Percentiles rank a stretch among this genome's conserved stretches.
These are phyloP conservation scores for Epichloe coenophiala DNA, from an alignment of 2,329 filamentous ascomycete genomes.

Conservation along the genomic window DNA sequence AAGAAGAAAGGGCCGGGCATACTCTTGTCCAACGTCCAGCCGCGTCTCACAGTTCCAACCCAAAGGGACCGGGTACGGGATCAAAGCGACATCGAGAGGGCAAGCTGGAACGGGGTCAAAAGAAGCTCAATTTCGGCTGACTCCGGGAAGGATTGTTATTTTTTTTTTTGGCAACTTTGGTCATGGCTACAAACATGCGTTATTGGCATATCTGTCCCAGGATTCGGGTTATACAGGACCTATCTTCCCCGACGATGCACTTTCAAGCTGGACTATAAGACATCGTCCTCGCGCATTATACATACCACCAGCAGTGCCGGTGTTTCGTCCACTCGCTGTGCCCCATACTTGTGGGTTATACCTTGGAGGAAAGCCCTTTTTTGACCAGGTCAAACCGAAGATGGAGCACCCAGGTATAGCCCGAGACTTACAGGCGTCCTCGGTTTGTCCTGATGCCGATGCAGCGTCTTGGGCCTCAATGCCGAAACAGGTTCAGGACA, in stretches of 20 bases:
- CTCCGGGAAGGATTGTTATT: neutral
- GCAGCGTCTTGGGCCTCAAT: neutral
- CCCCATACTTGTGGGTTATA: neutral
- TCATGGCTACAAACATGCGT: neutral
- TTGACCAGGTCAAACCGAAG: neutral
- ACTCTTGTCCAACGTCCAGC: slow-evolving; percentile 27
- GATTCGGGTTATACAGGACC: neutral
- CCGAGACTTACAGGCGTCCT: neutral
- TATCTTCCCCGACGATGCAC: neutral
- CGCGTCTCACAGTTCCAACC: slow-evolving; percentile 17
- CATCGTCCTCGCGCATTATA: neutral
- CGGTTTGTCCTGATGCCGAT: neutral
- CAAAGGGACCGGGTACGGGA: slow-evolving; percentile 21
- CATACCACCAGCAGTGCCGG: neutral
- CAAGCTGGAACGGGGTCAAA: slow-evolving; percentile 44
- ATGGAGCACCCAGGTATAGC: neutral
- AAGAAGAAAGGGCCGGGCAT: slow-evolving; percentile 39
- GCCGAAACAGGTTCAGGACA: neutral
- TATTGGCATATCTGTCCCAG: neutral
- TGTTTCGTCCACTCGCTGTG: neutral
- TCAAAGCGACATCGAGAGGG: slow-evolving; percentile 26
- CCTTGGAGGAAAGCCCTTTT: neutral
- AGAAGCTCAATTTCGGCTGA: slow-evolving; percentile 46
- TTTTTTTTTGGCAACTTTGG: neutral
- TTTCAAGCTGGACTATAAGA: neutral